Base-by-base conservation (phyloP, 768 basidiomycete species). In the Artomyces pyxidatus region DNA sequence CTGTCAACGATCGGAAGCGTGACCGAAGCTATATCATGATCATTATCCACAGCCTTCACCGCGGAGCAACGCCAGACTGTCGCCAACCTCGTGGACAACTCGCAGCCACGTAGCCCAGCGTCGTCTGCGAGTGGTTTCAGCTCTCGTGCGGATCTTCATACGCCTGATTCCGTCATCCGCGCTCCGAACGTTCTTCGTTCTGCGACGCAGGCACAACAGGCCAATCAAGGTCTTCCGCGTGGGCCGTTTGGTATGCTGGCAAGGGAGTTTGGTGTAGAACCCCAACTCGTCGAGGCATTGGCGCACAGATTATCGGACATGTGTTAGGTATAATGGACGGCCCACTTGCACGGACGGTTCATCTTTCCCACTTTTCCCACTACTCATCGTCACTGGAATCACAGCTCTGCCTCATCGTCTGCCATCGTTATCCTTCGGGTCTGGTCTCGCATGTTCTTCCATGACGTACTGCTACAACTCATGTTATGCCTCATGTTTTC, bases 211-310 rank as follows among this genome's bases (percentile, higher is more conserved):
- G 17, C 16, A 17, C 30, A 19, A 23, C 37, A n/a, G 39, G n/a
- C n/a, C n/a, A 45, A 19, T 51, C 21, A 45, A 27, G 27, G 45
- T 21, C 25, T 48, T 44, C 37, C 58, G 54, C 44, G 35, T 5
- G 49, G 51, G 48, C 72, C 59, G 47, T 79, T 61, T 22, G 72
- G 72, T 40, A 73, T 75, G 21, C 72, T 88, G n/a, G 85, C 85
- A 21, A 72, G 72, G 55, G 85, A 87, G 62, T 86, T 86, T 52
- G 85, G 85, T n/a, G 72, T 87, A 19, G 80, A 85, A 47, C 69
- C 84, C 27, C 72, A 80, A 37, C 61, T 86, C 23, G 77, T 87
- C 39, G 76, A 85, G 58, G 81, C 81, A 3, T 72, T 86, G 39
- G 80, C 76, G 35, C 79, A 83, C 52, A 73, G 50, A 49, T 48